phyloP scores from a whole-genome alignment of 176 grass and related monocot genomes.

The Pontederia paniculata region DNA sequence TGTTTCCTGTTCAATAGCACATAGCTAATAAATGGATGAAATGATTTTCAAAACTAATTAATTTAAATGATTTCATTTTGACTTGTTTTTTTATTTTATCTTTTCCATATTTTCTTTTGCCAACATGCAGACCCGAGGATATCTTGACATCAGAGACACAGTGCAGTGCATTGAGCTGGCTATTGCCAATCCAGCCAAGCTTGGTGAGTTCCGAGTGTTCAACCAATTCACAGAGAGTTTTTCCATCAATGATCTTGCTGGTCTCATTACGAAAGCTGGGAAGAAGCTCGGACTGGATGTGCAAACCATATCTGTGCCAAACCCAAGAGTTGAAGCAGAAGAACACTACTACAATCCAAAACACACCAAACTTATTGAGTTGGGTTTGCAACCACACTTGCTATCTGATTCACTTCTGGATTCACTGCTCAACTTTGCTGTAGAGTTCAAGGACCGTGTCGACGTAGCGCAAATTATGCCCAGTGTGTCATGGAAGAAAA shows the following conservation, averaged over 20 bases:
- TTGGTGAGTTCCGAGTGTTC: slow-evolving; percentile 84
- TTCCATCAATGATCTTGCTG: slow-evolving; percentile 74
- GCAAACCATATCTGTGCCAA: slow-evolving; percentile 57
- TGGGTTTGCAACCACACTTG: slow-evolving; percentile 60
- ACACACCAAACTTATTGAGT: slow-evolving; percentile 65
- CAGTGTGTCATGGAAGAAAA: slow-evolving; percentile 87
- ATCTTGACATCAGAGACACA: slow-evolving; percentile 88
- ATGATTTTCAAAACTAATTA: not conserved
- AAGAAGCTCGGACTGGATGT: slow-evolving; percentile 70
- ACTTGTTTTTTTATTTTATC: not conserved
- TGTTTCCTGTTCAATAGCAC: too few species aligned
- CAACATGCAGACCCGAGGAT: slow-evolving; percentile 61
- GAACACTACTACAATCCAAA: slow-evolving; percentile 92
- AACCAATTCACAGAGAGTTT: slow-evolving; percentile 97
- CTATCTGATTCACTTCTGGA: slow-evolving; percentile 78
- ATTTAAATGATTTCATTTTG: not conserved
- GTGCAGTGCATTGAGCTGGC: slow-evolving; percentile 85
- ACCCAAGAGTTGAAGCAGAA: slow-evolving; percentile 81
- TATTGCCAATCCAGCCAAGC: slow-evolving; percentile 79
- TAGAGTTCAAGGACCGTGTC: slow-evolving; percentile 68
- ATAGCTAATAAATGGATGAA: too few species aligned
- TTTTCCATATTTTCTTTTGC: slow-evolving; percentile 7
- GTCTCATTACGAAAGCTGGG: slow-evolving; percentile 53
- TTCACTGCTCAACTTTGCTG: slow-evolving; percentile 73
- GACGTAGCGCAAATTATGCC: slow-evolving; percentile 79